Conservation (phyloP, 1,139 yeast species). For the Magnusiomyces starmeri region DNA sequence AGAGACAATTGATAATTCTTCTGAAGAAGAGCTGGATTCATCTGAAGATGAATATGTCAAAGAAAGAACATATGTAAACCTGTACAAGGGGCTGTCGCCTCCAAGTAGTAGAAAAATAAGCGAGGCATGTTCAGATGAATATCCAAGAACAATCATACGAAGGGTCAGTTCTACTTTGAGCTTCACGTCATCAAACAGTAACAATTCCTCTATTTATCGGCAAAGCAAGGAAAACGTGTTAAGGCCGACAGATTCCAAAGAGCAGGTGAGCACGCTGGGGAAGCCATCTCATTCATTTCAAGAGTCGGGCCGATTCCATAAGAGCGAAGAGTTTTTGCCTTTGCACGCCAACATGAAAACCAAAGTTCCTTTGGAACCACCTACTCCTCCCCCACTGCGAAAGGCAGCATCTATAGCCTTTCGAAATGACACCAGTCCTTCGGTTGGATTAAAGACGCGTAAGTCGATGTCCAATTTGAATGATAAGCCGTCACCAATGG, state of each 20-base stretch:
- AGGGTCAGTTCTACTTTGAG: conserved; percentile 1
- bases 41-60: conserved; percentile 9
- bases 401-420: conserved; percentile 14
- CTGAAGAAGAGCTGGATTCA: conserved; percentile 8
- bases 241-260: not conserved
- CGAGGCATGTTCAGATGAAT: not conserved
- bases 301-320: too few relatives aligned
- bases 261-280: not conserved
- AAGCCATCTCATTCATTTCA: too few relatives aligned
- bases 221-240: not conserved
- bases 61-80: conserved; percentile 3
- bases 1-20: conserved; percentile 5
- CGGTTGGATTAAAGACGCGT: not conserved
- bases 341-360: not conserved
- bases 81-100: not conserved
- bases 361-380: conserved; percentile 1
- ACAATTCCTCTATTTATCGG: not conserved
- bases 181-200: not conserved
- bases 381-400: conserved; percentile 10
- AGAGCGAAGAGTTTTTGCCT: not conserved
- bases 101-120: not conserved
- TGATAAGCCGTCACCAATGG: too few relatives aligned
- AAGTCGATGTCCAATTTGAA: conserved; percentile 6
- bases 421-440: not conserved
- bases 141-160: not conserved